phyloP scores from a whole-genome alignment of 192 early-diverging fungal genomes.

The Gonapodya sp. region DNA sequence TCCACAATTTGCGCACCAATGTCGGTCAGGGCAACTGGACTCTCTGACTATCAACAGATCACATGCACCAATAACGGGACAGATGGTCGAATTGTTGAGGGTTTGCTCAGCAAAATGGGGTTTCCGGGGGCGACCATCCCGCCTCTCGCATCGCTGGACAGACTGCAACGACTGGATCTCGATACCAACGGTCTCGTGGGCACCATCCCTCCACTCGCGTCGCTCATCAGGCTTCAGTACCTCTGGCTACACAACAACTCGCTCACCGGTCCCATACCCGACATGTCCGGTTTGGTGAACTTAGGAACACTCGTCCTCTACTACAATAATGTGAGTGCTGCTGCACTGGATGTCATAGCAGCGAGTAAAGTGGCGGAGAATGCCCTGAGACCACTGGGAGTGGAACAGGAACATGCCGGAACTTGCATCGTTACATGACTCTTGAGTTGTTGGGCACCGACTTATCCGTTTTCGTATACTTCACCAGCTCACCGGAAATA shows the following conservation, averaged over 20 bases:
- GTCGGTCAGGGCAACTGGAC: too few relatives aligned
- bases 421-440: not conserved
- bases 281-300: not conserved
- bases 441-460: not conserved
- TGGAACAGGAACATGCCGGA: too few relatives aligned
- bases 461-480: not conserved
- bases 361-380: too few relatives aligned
- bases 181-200: not conserved
- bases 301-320: not conserved
- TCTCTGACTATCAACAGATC: not conserved
- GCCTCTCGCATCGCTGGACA: not conserved
- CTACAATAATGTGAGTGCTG: not conserved
- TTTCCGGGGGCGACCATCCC: not conserved
- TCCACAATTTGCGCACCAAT: too few relatives aligned
- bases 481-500: not conserved
- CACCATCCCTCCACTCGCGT: not conserved
- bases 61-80: not conserved
- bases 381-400: too few relatives aligned
- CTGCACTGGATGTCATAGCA: not conserved
- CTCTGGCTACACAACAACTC: not conserved
- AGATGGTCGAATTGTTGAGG: not conserved
- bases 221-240: not conserved
- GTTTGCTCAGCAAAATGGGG: not conserved
- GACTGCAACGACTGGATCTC: not conserved
- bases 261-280: not conserved